These are phyloP conservation scores for Pseudocercospora vitis DNA, from an alignment of 2,329 filamentous ascomycete species.

Conservation along the genomic window DNA sequence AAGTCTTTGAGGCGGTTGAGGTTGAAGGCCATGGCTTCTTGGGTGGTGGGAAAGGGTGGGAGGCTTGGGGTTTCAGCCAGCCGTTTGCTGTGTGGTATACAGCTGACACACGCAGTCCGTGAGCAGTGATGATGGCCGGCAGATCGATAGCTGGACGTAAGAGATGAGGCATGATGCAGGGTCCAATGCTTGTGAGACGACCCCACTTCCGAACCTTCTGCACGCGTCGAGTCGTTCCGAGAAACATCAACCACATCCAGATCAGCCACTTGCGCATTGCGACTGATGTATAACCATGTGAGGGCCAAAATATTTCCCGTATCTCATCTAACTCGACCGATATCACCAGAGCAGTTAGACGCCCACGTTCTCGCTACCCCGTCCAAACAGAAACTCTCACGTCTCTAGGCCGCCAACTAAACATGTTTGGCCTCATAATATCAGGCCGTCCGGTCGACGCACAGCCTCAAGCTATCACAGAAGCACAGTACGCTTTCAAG, in stretches of 20 bases:
- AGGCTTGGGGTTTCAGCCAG: too few species aligned
- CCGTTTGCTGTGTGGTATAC: too few species aligned
- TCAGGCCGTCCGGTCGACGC: slow-evolving; percentile 62
- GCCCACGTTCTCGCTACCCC: too few species aligned
- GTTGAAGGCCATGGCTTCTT: slow-evolving; percentile 32
- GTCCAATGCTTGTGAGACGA: neutral
- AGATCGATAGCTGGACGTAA: slow-evolving; percentile 2
- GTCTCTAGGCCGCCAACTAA: too few species aligned
- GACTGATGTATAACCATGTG: too few species aligned
- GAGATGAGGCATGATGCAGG: neutral
- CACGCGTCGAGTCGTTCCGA: neutral
- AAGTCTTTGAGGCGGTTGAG: slow-evolving; percentile 34
- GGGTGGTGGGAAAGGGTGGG: neutral
- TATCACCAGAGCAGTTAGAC: too few species aligned
- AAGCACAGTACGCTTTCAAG: slow-evolving; percentile 62
- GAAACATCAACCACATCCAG: too few species aligned
- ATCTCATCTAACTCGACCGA: neutral
- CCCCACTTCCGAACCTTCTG: slow-evolving; percentile 10
- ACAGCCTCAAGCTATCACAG: slow-evolving; percentile 55
- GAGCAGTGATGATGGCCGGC: neutral
- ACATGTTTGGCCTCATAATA: slow-evolving; percentile 63
- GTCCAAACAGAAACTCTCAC: too few species aligned
- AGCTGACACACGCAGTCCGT: too few species aligned
- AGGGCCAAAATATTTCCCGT: neutral
- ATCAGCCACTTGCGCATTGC: too few species aligned